These are phyloP conservation scores for Naganishia randhawae DNA, from an alignment of 768 basidiomycete genomes.

Conservation along the genomic window DNA sequence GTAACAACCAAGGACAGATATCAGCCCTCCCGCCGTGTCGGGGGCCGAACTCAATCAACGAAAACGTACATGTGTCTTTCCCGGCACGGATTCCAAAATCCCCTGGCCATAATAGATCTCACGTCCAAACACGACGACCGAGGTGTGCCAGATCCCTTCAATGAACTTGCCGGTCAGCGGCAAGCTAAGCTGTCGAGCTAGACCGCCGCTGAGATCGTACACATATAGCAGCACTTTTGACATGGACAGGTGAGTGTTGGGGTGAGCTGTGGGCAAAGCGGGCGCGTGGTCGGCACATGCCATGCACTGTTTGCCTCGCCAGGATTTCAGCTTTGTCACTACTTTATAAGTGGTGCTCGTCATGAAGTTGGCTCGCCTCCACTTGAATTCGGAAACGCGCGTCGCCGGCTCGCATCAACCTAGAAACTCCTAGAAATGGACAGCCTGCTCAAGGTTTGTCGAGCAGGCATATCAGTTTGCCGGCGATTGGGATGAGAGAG, in stretches of 20 bases:
- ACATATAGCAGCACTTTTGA: constrained; percentile 72
- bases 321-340: no score
- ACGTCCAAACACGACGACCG: constrained; percentile 76
- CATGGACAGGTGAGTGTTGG: neutral
- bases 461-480: no score
- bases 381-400: no score
- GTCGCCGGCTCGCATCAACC: no score
- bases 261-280: no score
- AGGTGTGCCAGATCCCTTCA: constrained; percentile 95
- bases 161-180: constrained; percentile 84
- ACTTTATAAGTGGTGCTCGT: no score
- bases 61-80: constrained; percentile 69
- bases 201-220: constrained; percentile 84
- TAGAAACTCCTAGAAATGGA: no score
- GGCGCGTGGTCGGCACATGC: no score
- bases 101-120: constrained; percentile 91
- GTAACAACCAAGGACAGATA: neutral
- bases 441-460: no score
- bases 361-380: no score
- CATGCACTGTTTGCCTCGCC: no score
- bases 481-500: no score
- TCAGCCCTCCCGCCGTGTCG: neutral
- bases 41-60: neutral
- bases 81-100: constrained; percentile 63
- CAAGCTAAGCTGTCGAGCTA: constrained; percentile 71